Conservation (phyloP, 345 rosid genomes). For the Eucalyptus tenuipes region DNA sequence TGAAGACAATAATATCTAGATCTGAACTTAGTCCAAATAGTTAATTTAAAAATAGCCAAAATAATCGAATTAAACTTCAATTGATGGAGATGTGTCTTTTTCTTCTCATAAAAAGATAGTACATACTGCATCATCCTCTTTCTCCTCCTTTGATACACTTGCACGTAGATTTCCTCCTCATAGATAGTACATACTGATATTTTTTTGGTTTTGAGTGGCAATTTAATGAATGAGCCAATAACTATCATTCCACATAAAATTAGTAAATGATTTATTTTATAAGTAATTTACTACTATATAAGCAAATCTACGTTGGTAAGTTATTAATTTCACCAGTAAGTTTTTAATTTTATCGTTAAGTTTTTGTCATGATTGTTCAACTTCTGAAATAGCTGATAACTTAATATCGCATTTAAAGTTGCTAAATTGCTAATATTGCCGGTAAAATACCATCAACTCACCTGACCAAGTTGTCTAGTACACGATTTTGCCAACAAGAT, state of each 20-base stretch:
- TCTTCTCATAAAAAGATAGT: neutral
- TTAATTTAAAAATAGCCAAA: neutral
- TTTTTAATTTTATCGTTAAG: neutral
- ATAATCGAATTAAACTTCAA: neutral
- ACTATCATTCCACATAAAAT: neutral
- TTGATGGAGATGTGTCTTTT: neutral
- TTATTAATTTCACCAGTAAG: neutral
- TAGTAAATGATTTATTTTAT: neutral
- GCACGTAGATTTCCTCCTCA: neutral
- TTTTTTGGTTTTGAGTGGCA: neutral
- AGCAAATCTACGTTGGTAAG: neutral
- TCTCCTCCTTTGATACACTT: neutral
- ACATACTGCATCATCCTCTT: neutral
- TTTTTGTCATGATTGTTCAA: neutral
- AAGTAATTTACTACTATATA: neutral
- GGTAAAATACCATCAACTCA: neutral
- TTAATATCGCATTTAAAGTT: neutral
- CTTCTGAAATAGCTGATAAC: neutral
- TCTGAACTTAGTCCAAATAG: neutral
- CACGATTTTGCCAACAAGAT: neutral
- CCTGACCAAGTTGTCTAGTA: neutral
- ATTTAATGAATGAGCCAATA: too few relatives aligned
- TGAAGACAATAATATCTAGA: neutral
- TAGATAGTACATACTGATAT: neutral
- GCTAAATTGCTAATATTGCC: neutral